phyloP scores from a whole-genome alignment of 805 yeast genomes.

The Starmerella apis region DNA sequence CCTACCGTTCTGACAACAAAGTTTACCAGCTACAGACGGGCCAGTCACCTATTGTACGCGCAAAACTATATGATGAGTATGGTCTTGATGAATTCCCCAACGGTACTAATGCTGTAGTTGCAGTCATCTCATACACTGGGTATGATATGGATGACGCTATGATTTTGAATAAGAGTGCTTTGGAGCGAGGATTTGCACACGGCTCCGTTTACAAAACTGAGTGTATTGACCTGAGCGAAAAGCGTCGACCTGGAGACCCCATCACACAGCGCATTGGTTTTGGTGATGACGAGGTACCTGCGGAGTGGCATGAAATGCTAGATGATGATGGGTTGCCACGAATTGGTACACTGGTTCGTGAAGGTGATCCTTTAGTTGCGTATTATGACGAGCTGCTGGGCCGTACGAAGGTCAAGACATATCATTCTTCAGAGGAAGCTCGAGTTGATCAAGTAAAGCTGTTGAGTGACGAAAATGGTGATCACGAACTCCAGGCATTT shows the following conservation, averaged over 20 bases:
- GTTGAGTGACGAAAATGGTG: slow-evolving; percentile 65
- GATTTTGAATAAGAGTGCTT: slow-evolving; percentile 95
- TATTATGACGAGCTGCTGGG: slow-evolving; percentile 84
- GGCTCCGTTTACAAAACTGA: slow-evolving; percentile 95
- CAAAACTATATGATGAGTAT: slow-evolving; percentile 84
- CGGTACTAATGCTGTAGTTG: slow-evolving; percentile 96
- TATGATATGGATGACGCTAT: slow-evolving; percentile 99
- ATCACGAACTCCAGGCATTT: slow-evolving; percentile 65
- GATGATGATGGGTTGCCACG: slow-evolving; percentile 90
- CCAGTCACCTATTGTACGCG: slow-evolving; percentile 94
- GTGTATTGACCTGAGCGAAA: slow-evolving; percentile 67
- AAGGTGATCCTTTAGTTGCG: slow-evolving; percentile 93
- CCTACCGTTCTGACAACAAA: slow-evolving; percentile 89
- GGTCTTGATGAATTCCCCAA: slow-evolving; percentile 98
- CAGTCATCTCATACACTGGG: slow-evolving; percentile 96
- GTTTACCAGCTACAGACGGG: slow-evolving; percentile 87
- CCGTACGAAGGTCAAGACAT: slow-evolving; percentile 81
- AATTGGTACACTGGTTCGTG: slow-evolving; percentile 77
- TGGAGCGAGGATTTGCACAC: slow-evolving; percentile 95
- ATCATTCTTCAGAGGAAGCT: slow-evolving; percentile 90
- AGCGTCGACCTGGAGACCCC: slow-evolving; percentile 86
- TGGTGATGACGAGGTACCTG: slow-evolving; percentile 88
- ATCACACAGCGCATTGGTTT: slow-evolving; percentile 89
- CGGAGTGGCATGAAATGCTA: slow-evolving; percentile 74
- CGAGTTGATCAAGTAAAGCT: slow-evolving; percentile 91